phyloP scores from a whole-genome alignment of 2,329 filamentous ascomycete species.

The Aspergillus persii region DNA sequence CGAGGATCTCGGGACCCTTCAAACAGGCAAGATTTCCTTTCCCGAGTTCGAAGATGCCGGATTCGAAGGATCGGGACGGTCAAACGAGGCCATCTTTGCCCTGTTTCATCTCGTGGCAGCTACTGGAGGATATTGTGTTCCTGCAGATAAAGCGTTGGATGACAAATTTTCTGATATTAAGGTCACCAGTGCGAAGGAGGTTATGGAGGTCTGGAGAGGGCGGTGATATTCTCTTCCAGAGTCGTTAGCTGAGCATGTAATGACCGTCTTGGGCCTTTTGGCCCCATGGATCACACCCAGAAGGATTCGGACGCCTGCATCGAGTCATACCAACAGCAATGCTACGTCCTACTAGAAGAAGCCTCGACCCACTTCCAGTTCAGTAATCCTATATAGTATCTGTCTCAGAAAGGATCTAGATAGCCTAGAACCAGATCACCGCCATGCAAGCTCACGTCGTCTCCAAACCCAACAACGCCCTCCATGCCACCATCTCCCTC shows the following conservation, averaged over 20 bases:
- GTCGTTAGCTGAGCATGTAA: neutral
- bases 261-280: neutral
- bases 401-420: no score
- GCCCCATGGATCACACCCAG: neutral
- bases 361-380: neutral
- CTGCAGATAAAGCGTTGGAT: neutral
- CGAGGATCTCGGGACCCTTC: neutral
- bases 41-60: conserved; percentile 3
- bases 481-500: conserved; percentile 6
- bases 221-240: neutral
- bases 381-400: neutral
- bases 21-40: conserved; percentile 1
- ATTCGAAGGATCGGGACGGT: neutral
- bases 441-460: conserved; percentile 7
- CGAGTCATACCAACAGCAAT: neutral
- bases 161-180: neutral
- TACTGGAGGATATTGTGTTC: neutral
- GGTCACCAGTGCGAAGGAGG: conserved; percentile 1
- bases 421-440: neutral
- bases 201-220: neutral
- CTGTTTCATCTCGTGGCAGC: neutral
- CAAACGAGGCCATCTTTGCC: conserved; percentile 1
- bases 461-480: conserved; percentile 6
- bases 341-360: neutral
- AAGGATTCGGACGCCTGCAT: neutral